These are phyloP conservation scores for Colletotrichum limetticola DNA, from an alignment of 2,329 filamentous ascomycete genomes.

Conservation along the genomic window DNA sequence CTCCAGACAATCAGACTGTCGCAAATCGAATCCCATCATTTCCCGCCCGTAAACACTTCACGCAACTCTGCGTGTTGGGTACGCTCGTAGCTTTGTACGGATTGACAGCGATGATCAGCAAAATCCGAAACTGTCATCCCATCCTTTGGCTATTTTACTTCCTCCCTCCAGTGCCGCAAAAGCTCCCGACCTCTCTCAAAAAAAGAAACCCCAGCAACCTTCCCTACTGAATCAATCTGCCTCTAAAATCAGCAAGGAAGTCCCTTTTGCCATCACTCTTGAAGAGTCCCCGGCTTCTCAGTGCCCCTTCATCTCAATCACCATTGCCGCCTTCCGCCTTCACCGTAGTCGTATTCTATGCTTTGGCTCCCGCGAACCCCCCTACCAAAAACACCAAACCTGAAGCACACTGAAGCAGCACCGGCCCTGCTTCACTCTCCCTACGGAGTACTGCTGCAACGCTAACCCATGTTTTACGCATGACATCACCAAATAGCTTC, in stretches of 20 bases:
- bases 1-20: neutral
- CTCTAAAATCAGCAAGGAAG: neutral
- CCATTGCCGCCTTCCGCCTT: neutral
- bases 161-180: neutral
- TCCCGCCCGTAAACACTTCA: neutral
- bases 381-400: conserved; percentile 18
- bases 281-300: neutral
- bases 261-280: neutral
- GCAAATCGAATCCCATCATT: neutral
- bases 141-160: neutral
- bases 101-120: neutral
- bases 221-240: neutral
- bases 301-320: neutral
- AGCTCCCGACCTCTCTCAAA: neutral
- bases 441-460: neutral
- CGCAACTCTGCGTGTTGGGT: no score
- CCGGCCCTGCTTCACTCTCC: neutral
- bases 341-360: neutral
- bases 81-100: no score
- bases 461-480: conserved; percentile 7
- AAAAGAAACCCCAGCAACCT: conserved; percentile 8
- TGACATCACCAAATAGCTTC: conserved; percentile 14
- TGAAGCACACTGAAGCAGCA: conserved; percentile 21
- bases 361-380: conserved; percentile 13
- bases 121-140: conserved; percentile 4